Conservation (phyloP, 1,284 basidiomycete genomes). For the Tylopilus sp. region DNA sequence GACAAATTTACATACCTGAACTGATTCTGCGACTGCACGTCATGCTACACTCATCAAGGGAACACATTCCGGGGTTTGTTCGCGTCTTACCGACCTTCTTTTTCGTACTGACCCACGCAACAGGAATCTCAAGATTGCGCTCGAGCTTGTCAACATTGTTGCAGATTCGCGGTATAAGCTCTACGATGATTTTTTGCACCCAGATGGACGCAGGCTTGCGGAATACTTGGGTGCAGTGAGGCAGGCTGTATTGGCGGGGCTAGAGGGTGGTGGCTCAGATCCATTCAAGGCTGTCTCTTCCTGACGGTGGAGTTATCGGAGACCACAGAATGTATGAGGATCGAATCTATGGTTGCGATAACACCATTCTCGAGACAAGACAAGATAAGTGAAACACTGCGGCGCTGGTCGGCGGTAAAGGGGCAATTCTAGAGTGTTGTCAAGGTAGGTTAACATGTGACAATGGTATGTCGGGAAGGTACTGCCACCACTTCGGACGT, state of each 20-base stretch:
- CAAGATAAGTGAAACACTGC: conserved; percentile 1
- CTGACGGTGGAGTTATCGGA: conserved; percentile 26
- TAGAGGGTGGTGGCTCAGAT: conserved; percentile 77
- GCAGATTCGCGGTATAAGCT: conserved; percentile 88
- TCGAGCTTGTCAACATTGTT: conserved; percentile 83
- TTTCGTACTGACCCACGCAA: conserved; percentile 7
- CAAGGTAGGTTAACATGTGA: conserved; percentile 19
- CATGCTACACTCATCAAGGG: conserved; percentile 71
- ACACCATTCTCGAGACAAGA: too few relatives aligned
- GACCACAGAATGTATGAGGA: conserved; percentile 2
- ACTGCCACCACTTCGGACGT: too few relatives aligned
- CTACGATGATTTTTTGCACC: conserved; percentile 82
- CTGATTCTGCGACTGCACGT: conserved; percentile 86
- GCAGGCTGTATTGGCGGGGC: conserved; percentile 68
- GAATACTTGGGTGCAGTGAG: conserved; percentile 78
- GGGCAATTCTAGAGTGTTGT: too few relatives aligned
- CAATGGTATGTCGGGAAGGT: too few relatives aligned
- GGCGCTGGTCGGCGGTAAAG: too few relatives aligned
- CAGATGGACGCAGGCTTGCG: conserved; percentile 61
- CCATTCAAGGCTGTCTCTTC: conserved; percentile 61
- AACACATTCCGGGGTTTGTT: conserved; percentile 73
- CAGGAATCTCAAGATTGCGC: conserved; percentile 82
- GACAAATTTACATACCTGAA: conserved; percentile 91
- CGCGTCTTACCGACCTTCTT: neutral
- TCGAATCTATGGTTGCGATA: too few relatives aligned